A percentile compares a stretch with the other conserved stretches of the same genome.
Evolutionary conservation across 495 filamentous ascomycete genomes (phyloP).

Genomic region (Lepidopterella palustris): DNA sequence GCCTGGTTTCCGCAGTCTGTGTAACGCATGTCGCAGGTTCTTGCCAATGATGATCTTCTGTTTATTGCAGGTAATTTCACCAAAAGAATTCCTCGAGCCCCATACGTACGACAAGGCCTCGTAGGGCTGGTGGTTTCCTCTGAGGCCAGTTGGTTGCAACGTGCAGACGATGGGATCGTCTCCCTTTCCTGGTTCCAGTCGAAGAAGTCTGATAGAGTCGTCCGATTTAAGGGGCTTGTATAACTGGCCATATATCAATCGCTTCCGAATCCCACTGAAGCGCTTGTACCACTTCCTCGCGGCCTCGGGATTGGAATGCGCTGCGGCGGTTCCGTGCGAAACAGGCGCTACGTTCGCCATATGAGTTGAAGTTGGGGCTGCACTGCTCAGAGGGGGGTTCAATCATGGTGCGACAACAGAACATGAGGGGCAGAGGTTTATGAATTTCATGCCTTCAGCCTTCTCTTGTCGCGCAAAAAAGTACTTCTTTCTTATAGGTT

Average conservation of each 20-base stretch:
- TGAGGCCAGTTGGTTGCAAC: neutral
- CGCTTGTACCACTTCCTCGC: neutral
- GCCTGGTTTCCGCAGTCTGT: neutral
- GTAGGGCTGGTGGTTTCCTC: conserved; percentile 5
- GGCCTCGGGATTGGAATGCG: neutral
- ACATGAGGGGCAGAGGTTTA: neutral
- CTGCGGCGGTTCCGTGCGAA: neutral
- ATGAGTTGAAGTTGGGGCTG: neutral
- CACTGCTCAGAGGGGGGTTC: neutral
- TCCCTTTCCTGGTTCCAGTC: conserved; percentile 1
- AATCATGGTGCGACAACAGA: neutral
- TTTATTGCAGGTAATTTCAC: conserved; percentile 1
- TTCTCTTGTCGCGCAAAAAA: neutral
- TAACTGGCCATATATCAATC: too few species aligned
- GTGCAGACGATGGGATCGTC: neutral
- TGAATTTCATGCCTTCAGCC: neutral
- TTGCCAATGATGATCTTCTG: neutral
- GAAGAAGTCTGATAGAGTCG: conserved; percentile 21
- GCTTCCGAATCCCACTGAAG: too few species aligned
- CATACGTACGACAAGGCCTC: conserved; percentile 23
- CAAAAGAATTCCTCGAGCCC: neutral
- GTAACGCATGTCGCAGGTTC: conserved; percentile 15
- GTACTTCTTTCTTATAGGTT: neutral
- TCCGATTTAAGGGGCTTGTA: conserved; percentile 10
- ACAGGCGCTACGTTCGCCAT: too few species aligned